phyloP scores from a whole-genome alignment of 768 basidiomycete genomes.

The Trametes elegans region DNA sequence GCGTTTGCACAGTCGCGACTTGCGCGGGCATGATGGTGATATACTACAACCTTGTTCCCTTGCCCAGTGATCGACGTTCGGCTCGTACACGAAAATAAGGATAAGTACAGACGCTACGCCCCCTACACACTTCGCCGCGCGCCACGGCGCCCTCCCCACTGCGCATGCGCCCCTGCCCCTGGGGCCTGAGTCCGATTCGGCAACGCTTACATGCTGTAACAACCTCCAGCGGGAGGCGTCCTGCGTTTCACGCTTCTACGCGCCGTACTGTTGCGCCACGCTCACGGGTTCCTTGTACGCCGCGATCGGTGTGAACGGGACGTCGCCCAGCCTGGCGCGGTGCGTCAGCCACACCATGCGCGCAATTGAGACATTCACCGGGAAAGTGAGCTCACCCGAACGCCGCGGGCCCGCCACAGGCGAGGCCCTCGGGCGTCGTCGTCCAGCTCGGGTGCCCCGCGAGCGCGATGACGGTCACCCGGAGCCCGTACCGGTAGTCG shows the following conservation, averaged over 20 bases:
- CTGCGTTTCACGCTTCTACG: neutral
- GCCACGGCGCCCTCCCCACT: too few species aligned
- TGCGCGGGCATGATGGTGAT: too few species aligned
- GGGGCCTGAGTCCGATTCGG: too few species aligned
- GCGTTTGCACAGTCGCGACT: too few species aligned
- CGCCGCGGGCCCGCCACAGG: constrained; percentile 49
- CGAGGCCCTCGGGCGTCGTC: constrained; percentile 45
- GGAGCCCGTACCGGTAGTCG: constrained; percentile 56
- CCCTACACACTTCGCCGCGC: too few species aligned
- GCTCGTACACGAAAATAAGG: too few species aligned
- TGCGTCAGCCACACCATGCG: neutral
- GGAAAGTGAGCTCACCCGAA: constrained; percentile 43
- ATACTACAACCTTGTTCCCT: too few species aligned
- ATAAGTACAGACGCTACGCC: too few species aligned
- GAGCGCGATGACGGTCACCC: constrained; percentile 51
- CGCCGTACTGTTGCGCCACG: constrained; percentile 16
- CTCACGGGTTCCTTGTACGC: constrained; percentile 22
- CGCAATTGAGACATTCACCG: neutral
- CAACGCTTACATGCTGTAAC: too few species aligned
- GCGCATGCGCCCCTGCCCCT: too few species aligned
- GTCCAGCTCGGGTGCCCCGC: constrained; percentile 57
- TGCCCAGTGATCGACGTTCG: too few species aligned
- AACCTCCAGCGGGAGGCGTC: too few species aligned
- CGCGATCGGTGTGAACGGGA: constrained; percentile 18
- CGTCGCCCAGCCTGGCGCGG: constrained; percentile 7